Evolutionary conservation across 768 basidiomycete species (phyloP).

Genomic region (Kwoniella sp.): DNA sequence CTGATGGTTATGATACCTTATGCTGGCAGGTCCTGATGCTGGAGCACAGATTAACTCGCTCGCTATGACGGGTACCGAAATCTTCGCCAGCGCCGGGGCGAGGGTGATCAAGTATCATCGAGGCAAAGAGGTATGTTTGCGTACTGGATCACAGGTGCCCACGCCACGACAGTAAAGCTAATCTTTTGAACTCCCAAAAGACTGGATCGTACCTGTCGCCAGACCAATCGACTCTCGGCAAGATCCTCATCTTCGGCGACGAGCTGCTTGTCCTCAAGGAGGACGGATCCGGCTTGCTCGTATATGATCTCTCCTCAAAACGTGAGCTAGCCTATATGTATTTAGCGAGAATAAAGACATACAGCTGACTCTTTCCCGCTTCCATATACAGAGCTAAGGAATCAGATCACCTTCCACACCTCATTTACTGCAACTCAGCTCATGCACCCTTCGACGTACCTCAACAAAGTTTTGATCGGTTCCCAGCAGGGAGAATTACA

Average conservation of each 20-base stretch:
- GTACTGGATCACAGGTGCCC: too few relatives aligned
- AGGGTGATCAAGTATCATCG: constrained; percentile 76
- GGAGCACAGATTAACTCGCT: constrained; percentile 72
- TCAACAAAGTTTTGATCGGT: constrained; percentile 90
- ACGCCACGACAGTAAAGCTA: too few relatives aligned
- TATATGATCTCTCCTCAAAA: constrained; percentile 71
- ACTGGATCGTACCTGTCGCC: constrained; percentile 25
- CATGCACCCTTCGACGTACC: constrained; percentile 91
- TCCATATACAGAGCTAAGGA: constrained; percentile 62
- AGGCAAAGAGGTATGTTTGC: constrained; percentile 74
- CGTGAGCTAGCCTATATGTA: constrained; percentile 59
- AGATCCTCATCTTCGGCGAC: constrained; percentile 76
- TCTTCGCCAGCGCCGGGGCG: constrained; percentile 76
- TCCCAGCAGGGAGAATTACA: constrained; percentile 80
- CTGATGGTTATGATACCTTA: background rate
- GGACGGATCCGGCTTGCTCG: constrained; percentile 72
- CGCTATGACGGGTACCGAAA: constrained; percentile 78
- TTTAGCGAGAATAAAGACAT: background rate
- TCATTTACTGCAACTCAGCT: constrained; percentile 83
- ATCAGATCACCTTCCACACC: constrained; percentile 74
- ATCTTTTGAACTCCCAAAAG: constrained; percentile 7
- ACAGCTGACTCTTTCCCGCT: constrained; percentile 18
- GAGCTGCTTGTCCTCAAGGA: constrained; percentile 78
- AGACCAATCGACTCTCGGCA: constrained; percentile 59
- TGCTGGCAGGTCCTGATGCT: constrained; percentile 73